Evolutionary conservation across 1,284 basidiomycete genomes (phyloP).

Genomic region (Trichosporon sp.): DNA sequence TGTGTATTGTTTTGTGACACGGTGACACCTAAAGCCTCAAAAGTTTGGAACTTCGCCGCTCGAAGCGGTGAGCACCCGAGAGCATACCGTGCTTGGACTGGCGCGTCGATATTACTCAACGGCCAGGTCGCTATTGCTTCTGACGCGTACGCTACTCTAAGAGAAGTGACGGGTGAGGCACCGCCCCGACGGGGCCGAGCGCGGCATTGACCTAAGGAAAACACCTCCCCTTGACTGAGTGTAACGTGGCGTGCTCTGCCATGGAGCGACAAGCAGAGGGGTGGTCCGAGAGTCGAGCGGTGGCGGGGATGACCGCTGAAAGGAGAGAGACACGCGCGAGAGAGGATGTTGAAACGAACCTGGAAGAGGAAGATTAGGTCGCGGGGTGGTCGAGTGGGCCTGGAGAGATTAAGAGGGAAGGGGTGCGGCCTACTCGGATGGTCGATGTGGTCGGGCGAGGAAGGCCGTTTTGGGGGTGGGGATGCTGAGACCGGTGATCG

Average conservation of each 20-base stretch:
- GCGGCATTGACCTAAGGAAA: constrained; percentile 14
- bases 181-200: constrained; percentile 17
- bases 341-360: constrained; percentile 6
- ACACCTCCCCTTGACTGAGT: constrained; percentile 4
- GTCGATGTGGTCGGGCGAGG: neutral
- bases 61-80: neutral
- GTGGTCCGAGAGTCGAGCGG: neutral
- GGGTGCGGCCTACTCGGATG: constrained; percentile 9
- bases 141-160: constrained; percentile 4
- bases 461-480: neutral
- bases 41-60: constrained; percentile 13
- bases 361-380: constrained; percentile 19
- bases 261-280: neutral
- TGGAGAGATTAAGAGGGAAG: neutral
- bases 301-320: neutral
- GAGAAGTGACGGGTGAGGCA: constrained; percentile 5
- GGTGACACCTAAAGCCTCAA: constrained; percentile 12
- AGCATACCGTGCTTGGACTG: neutral
- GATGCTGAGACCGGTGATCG: neutral
- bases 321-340: neutral
- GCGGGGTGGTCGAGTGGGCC: constrained; percentile 12
- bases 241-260: constrained; percentile 7
- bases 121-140: neutral
- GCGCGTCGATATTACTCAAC: neutral
- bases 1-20: constrained; percentile 16